Percentiles rank a stretch among this genome's conserved stretches.
Evolutionary conservation across 208 protist genomes (phyloP).

Genomic region (Crithidia sp.): DNA sequence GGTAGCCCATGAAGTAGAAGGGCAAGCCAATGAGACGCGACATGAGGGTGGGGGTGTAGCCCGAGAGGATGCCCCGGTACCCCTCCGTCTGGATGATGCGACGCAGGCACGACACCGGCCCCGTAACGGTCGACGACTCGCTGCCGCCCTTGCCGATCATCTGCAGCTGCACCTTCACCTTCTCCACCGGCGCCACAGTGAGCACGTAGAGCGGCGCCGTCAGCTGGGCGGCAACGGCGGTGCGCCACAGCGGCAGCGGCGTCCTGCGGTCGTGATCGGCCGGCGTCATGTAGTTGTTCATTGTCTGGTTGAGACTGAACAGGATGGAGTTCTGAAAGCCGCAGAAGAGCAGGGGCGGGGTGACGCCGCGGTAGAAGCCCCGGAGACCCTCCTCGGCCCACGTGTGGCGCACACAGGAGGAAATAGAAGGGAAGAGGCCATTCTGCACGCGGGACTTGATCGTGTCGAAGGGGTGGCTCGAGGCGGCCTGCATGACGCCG

Average conservation of each 20-base stretch:
- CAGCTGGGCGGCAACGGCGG: slow-evolving; percentile 55
- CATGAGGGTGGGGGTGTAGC: slow-evolving; percentile 64
- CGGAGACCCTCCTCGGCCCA: slow-evolving; percentile 55
- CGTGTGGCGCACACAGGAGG: slow-evolving; percentile 43
- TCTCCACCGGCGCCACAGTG: slow-evolving; percentile 64
- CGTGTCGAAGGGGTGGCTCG: slow-evolving; percentile 77
- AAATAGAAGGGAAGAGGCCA: slow-evolving; percentile 57
- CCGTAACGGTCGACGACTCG: slow-evolving; percentile 33
- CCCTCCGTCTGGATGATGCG: slow-evolving; percentile 46
- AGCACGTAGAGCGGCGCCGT: slow-evolving; percentile 71
- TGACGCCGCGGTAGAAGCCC: slow-evolving; percentile 74
- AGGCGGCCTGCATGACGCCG: slow-evolving; percentile 65
- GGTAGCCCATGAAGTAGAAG: slow-evolving; percentile 73
- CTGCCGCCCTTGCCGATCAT: slow-evolving; percentile 45
- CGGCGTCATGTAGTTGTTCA: slow-evolving; percentile 55
- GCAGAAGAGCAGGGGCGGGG: slow-evolving; percentile 54
- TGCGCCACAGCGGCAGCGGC: slow-evolving; percentile 60
- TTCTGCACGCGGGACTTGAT: slow-evolving; percentile 76
- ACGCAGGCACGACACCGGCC: slow-evolving; percentile 48
- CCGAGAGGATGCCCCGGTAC: slow-evolving; percentile 46
- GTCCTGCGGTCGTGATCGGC: slow-evolving; percentile 29
- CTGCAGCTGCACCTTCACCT: slow-evolving; percentile 75
- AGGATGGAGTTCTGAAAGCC: slow-evolving; percentile 74
- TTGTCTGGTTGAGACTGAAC: slow-evolving; percentile 73
- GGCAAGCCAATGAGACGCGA: slow-evolving; percentile 71